These are phyloP conservation scores for Geopyxis carbonaria DNA, from an alignment of 495 filamentous ascomycete species.

Conservation along the genomic window DNA sequence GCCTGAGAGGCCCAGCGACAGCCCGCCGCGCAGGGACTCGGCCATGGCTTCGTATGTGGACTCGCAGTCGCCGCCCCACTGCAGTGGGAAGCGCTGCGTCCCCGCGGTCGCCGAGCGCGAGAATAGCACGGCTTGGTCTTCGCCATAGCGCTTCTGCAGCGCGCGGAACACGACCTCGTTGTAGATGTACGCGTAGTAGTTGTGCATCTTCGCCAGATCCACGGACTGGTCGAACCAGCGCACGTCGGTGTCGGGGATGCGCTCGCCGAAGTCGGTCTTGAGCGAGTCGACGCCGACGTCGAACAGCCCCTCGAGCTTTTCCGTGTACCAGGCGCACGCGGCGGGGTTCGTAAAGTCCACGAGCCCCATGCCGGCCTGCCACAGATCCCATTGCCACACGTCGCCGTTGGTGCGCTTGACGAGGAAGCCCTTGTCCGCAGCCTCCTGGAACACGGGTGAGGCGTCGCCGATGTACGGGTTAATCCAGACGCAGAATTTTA, in stretches of 20 bases:
- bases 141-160: conserved; percentile 40
- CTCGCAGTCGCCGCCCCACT: conserved; percentile 54
- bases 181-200: conserved; percentile 55
- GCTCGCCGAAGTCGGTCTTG: conserved; percentile 61
- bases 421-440: conserved; percentile 49
- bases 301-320: conserved; percentile 42
- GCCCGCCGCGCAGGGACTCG: conserved; percentile 51
- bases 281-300: conserved; percentile 50
- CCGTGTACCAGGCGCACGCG: conserved; percentile 42
- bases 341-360: conserved; percentile 58
- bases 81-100: conserved; percentile 48
- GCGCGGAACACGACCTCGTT: conserved; percentile 53
- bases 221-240: conserved; percentile 37
- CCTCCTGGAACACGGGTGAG: conserved; percentile 45
- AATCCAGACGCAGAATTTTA: conserved; percentile 54
- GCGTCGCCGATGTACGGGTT: conserved; percentile 56
- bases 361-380: conserved; percentile 59
- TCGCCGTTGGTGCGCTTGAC: conserved; percentile 52
- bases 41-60: conserved; percentile 57
- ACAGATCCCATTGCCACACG: conserved; percentile 57
- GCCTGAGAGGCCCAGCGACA: conserved; percentile 46
- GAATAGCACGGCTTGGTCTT: conserved; percentile 46
- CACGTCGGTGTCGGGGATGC: conserved; percentile 47
- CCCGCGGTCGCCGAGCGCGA: conserved; percentile 49
- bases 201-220: conserved; percentile 51